These are phyloP conservation scores for Astathelohania contejeani DNA, from an alignment of 371 early-diverging fungal species.

Conservation along the genomic window DNA sequence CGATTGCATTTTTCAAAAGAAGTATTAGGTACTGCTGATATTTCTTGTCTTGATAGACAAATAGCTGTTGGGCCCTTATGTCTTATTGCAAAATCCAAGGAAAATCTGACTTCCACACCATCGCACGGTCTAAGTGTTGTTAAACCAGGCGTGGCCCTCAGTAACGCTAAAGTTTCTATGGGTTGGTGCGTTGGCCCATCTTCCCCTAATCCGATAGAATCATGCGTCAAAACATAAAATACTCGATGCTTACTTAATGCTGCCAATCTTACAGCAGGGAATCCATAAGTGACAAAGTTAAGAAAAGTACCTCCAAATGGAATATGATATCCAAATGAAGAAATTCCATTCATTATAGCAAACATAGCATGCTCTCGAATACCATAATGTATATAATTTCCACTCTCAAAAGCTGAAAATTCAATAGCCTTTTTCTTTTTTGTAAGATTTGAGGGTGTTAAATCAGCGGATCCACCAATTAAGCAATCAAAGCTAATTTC, in stretches of 20 bases:
- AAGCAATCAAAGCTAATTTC: slow-evolving; percentile 61
- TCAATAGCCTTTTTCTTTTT: slow-evolving; percentile 76
- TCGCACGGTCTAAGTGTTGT: slow-evolving; percentile 76
- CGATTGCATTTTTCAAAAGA: slow-evolving; percentile 56
- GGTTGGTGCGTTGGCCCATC: slow-evolving; percentile 99
- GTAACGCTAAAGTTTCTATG: slow-evolving; percentile 76
- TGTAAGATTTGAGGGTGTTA: slow-evolving; percentile 86
- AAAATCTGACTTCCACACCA: slow-evolving; percentile 64
- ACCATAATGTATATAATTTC: slow-evolving; percentile 81
- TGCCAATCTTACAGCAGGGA: slow-evolving; percentile 72
- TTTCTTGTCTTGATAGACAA: slow-evolving; percentile 75
- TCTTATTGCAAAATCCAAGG: slow-evolving; percentile 41
- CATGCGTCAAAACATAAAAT: slow-evolving; percentile 92
- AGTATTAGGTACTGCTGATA: slow-evolving; percentile 70
- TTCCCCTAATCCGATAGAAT: slow-evolving; percentile 86
- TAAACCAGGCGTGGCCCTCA: slow-evolving; percentile 82
- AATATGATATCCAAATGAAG: slow-evolving; percentile 65
- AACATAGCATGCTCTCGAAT: slow-evolving; percentile 98
- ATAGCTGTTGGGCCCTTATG: slow-evolving; percentile 64
- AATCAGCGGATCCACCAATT: slow-evolving; percentile 91
- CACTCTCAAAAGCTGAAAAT: slow-evolving; percentile 56
- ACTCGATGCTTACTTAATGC: slow-evolving; percentile 70
- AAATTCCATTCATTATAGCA: slow-evolving; percentile 78
- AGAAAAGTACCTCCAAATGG: slow-evolving; percentile 86
- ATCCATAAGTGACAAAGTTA: slow-evolving; percentile 70